A percentile compares a stretch with the other conserved stretches of the same genome.
Evolutionary conservation across 768 basidiomycete species (phyloP).

Genomic region (Pleurotus ostreatus): DNA sequence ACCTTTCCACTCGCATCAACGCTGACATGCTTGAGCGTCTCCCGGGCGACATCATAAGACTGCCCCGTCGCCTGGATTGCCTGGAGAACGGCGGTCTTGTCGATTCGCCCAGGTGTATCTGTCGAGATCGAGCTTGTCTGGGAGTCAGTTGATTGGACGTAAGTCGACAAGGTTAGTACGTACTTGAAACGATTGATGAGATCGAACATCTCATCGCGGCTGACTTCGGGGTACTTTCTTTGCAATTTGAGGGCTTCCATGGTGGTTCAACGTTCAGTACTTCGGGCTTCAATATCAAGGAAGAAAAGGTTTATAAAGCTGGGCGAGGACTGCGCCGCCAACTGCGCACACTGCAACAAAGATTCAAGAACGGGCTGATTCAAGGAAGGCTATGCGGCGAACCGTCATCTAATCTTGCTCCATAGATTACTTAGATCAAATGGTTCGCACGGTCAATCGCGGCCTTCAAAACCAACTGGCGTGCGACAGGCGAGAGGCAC

Average conservation of each 20-base stretch:
- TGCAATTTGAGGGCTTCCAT: slow-evolving; percentile 87
- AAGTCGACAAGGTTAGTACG: slow-evolving; percentile 25
- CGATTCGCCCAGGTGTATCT: slow-evolving; percentile 77
- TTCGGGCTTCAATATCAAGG: too few relatives aligned
- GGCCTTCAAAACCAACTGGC: too few relatives aligned
- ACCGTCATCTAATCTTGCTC: not conserved
- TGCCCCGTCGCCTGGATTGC: slow-evolving; percentile 77
- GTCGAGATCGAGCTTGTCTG: slow-evolving; percentile 60
- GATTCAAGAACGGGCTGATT: not conserved
- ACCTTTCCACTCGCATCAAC: slow-evolving; percentile 95
- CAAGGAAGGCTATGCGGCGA: not conserved
- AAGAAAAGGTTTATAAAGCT: not conserved
- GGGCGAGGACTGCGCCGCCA: slow-evolving; percentile 3
- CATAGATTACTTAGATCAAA: not conserved
- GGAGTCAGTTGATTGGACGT: slow-evolving; percentile 8
- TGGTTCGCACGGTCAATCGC: not conserved
- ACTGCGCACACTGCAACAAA: not conserved
- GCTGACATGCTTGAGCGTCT: slow-evolving; percentile 89
- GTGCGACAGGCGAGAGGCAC: too few relatives aligned
- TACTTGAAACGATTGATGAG: slow-evolving; percentile 96
- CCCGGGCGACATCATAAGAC: slow-evolving; percentile 85
- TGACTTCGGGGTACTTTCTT: slow-evolving; percentile 89
- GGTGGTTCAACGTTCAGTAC: slow-evolving; percentile 10
- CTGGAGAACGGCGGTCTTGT: slow-evolving; percentile 79
- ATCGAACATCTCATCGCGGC: slow-evolving; percentile 91